These are phyloP conservation scores for Fragilaria radians DNA, from an alignment of 108 stramenopile species.

Conservation along the genomic window DNA sequence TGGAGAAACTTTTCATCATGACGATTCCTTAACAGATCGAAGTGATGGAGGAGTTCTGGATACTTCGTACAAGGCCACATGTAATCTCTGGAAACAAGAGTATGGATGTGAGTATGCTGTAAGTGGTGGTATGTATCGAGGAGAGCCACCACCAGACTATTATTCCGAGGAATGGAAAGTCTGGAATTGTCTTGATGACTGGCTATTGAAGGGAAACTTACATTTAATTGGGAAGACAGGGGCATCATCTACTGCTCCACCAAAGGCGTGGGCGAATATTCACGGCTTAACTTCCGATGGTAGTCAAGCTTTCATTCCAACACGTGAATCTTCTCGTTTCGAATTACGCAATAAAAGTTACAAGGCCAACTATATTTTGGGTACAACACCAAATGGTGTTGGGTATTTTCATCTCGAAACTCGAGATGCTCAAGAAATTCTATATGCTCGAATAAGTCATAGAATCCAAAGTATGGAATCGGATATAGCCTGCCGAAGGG, in stretches of 20 bases:
- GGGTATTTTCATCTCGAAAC: background rate
- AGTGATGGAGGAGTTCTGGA: conserved; percentile 30
- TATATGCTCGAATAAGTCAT: background rate
- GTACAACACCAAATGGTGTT: background rate
- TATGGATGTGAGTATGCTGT: conserved; percentile 32
- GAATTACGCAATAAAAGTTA: background rate
- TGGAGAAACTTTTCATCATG: conserved; percentile 36
- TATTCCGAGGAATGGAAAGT: conserved; percentile 1
- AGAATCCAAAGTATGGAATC: background rate
- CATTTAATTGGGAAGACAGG: background rate
- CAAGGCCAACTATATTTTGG: background rate
- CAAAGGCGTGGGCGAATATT: background rate
- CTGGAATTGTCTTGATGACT: conserved; percentile 1
- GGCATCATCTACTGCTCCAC: background rate
- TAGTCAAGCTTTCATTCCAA: background rate
- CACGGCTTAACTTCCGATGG: background rate
- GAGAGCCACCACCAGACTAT: conserved; percentile 40
- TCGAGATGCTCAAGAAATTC: background rate
- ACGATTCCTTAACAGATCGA: conserved; percentile 55
- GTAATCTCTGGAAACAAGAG: conserved; percentile 28
- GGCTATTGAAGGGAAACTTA: background rate
- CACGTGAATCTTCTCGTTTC: background rate
- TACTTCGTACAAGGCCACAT: conserved; percentile 26
- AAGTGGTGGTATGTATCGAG: conserved; percentile 58
- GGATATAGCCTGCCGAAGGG: background rate